Base-by-base conservation (phyloP, 352 stramenopile species). In the Phytophthora ramorum region DNA sequence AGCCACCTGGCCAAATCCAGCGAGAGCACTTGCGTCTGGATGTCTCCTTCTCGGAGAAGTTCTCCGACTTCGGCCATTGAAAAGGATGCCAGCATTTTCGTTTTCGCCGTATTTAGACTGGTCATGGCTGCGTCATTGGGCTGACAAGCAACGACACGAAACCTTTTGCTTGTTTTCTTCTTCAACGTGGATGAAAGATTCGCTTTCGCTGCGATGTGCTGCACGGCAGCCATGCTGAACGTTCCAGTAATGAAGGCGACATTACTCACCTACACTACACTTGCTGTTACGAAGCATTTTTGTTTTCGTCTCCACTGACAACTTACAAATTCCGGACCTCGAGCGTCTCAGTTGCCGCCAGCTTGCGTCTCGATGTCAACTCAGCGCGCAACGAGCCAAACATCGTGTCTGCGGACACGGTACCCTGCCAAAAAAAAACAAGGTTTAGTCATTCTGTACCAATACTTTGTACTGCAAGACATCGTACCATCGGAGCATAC, bases 401-500 rank as follows among this genome's bases (percentile, higher is more conserved):
- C 54, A 81, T 70, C 20, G 75, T 63, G 3, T 75, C 63, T 22
- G 69, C 71, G 8, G 71, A 83, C 19, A 83, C 41, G 24, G 56
- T 44, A 22, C 71, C 63, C 75, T 83, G 30, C 22, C 60, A 54
- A 16, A n/a, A 26, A 54, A 58, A 43, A 43, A 59, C 60, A 46
- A 57, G 16, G 17, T 49, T 66, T 32, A 59, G 26, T 30, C n/a
- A 17, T 17, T 16, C n/a, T 24, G 12, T 26, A 38, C 17, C 2
- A 7, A 19, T 35, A 52, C 12, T 17, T 28, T 12, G 12, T 35
- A 47, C 28, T 8, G 54, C 13, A 37, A 56, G 20, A 20, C 22
- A 55, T 66, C 70, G 24, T 65, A 88, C 80, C 75, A 87, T 87
- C 9, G 75, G 58, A 7, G 66, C 65, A 68, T 87, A 85, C 22